Base-by-base conservation (phyloP, 805 yeast species). In the Metschnikowia kofuensis region DNA sequence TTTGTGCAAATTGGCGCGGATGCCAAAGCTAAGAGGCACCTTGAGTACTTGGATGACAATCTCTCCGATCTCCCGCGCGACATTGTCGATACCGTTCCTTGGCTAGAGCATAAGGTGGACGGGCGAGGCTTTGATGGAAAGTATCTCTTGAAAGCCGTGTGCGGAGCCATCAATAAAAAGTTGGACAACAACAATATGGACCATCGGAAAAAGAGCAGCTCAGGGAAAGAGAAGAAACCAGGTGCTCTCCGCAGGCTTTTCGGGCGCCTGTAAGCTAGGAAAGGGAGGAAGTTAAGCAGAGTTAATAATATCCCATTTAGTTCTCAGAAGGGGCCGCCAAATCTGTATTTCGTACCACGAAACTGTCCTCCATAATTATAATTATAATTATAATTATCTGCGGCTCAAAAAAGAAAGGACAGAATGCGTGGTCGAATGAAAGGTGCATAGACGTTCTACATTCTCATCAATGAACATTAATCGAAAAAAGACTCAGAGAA, bases 1-100 rank as follows among this genome's bases (percentile, higher is more conserved):
- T 50, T 54, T 34, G 41, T 54, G n/a, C 58, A 54, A 39, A 50
- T 54, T 13, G 58, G 58, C 1, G 52, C 56, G 6, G 54, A 52
- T 37, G 16, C 28, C n/a, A 49, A 50, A 21, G 56, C 58, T 10
- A 39, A 34, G 14, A 35, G 27, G 15, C 47, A 43, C 29, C 47
- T 54, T 11, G 48, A 41, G n/a, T 42, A 45, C 10, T 45, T 54
- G 47, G 57, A 52, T 26, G 54, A 50, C 38, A 42, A 42, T 11
- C 49, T 51, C 26, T 35, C 31, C n/a, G 42, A 44, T 30, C 48
- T 48, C 14, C 44, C 50, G 14, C 54, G 52, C 9, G 56, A 52
- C 26, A 52, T 52, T 15, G 44, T 54, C n/a, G 56, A 52, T 39
- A 54, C 56, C 11, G 56, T 54, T 16, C 56, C 57, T 6, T 54